Base-by-base conservation (phyloP, 2,329 filamentous ascomycete species). In the Sphaerulina populicola region DNA sequence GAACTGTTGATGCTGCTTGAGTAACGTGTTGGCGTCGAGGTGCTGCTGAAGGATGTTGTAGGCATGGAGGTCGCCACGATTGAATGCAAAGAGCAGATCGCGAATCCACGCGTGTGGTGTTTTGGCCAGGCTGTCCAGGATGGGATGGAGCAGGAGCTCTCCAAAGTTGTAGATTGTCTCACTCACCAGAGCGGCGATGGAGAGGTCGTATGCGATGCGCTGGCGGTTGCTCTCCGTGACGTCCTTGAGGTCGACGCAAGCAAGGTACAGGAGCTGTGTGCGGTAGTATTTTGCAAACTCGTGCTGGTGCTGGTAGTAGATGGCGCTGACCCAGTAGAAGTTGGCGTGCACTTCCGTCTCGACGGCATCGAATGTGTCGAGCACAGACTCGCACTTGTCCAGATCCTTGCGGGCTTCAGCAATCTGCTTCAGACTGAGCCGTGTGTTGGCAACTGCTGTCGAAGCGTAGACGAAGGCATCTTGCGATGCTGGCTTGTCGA, bases 151-250 rank as follows among this genome's bases (percentile, higher is more conserved):
- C 30, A 98, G 81, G n/a, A 98, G 83, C 76, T 98, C 93, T 69
- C 93, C 93, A 63, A 98, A 98, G 76, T 98, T 98, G 81, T 98
- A 97, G 74, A 97, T 98, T 64, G 82, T 88, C 65, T 91, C 87
- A 45, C 90, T 96, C 36, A 96, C 86, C 7, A 98, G 79, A 8
- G 93, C 93, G 27, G 93, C 89, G 48, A 97, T 84, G 65, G 86
- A 86, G 56, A 98, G 83, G 69, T 96, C 89, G 72, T 95, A 94
- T 40, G 93, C 93, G 62, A 91, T 83, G 53, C 79, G 79, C 68
- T 84, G 83, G 63, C 87, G 85, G 69, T 98, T 90, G 49, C 79
- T 75, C 48, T 81, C 74, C 39, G 83, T 77, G 52, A 98, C 77
- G 49, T 85, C 79, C 53, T 82, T 77, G 58, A 96, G 74, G 63